Conservation (phyloP, 2,329 filamentous ascomycete genomes). For the Paracamarosporium sp. region DNA sequence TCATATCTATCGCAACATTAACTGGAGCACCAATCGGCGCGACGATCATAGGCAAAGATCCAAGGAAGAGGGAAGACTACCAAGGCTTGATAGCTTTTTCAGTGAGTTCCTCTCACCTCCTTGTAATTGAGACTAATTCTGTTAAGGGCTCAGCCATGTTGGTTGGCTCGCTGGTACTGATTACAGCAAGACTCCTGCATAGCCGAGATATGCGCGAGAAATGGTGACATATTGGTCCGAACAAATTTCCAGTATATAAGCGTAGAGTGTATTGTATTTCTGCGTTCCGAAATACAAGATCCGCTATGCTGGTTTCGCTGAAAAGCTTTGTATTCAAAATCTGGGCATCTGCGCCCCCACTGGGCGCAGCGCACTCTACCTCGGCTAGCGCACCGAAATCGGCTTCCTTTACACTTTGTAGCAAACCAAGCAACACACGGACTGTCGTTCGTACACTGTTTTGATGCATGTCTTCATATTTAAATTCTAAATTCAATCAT, state of each 20-base stretch:
- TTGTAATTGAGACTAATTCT: background rate
- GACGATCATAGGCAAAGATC: conserved; percentile 29
- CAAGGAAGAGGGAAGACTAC: conserved; percentile 27
- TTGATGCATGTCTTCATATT: too few species aligned
- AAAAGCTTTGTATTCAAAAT: background rate
- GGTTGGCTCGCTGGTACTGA: conserved; percentile 3
- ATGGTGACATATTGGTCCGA: background rate
- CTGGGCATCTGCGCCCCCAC: background rate
- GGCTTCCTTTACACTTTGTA: background rate
- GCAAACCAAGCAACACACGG: background rate
- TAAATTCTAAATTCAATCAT: too few species aligned
- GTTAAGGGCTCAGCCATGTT: conserved; percentile 1
- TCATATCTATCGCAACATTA: conserved; percentile 69
- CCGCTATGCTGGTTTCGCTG: background rate
- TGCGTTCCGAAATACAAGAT: background rate
- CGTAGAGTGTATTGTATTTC: too few species aligned
- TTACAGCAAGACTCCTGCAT: conserved; percentile 1
- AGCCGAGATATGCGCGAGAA: conserved; percentile 1
- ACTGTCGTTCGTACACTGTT: background rate
- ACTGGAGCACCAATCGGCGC: conserved; percentile 73
- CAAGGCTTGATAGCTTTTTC: conserved; percentile 33
- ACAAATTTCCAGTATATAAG: background rate
- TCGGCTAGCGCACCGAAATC: background rate
- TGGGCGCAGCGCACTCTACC: background rate
- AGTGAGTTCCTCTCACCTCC: conserved; percentile 14